A percentile compares a stretch with the other conserved stretches of the same genome.
Conservation (phyloP, 371 early-diverging fungal genomes). For the Actinomortierella wolfii region DNA sequence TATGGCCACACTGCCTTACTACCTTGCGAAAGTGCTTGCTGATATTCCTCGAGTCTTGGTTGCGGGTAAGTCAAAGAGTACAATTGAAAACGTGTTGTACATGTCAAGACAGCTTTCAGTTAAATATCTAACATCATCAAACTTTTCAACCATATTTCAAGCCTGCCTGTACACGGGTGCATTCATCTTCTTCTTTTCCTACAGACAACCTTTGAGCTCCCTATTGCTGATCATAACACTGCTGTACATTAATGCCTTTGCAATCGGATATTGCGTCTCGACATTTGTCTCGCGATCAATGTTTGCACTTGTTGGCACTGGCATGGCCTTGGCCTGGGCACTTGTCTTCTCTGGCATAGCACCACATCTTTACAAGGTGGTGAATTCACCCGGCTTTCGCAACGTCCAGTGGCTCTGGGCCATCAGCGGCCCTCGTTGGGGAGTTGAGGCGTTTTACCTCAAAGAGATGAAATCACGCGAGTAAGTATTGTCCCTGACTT, state of each 20-base stretch:
- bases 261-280: constrained; percentile 53
- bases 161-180: constrained; percentile 52
- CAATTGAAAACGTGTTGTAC: neutral
- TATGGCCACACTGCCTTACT: constrained; percentile 54
- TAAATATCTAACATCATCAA: too few species aligned
- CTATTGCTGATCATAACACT: constrained; percentile 22
- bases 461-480: constrained; percentile 30
- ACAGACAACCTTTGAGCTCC: constrained; percentile 36
- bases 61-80: constrained; percentile 26
- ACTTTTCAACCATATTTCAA: too few species aligned
- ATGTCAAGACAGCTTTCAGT: neutral
- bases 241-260: constrained; percentile 34
- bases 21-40: constrained; percentile 53
- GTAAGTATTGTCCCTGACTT: constrained; percentile 13
- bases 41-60: constrained; percentile 57
- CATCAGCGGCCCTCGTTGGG: constrained; percentile 41
- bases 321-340: constrained; percentile 51
- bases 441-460: constrained; percentile 41
- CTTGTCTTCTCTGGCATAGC: constrained; percentile 44
- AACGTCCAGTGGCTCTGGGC: constrained; percentile 37
- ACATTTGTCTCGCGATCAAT: constrained; percentile 36
- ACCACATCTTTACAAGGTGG: constrained; percentile 28
- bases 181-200: constrained; percentile 52
- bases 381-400: constrained; percentile 17
- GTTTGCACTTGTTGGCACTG: constrained; percentile 50